Evolutionary conservation across 1,284 basidiomycete species (phyloP).

Genomic region (Chondrostereum purpureum): DNA sequence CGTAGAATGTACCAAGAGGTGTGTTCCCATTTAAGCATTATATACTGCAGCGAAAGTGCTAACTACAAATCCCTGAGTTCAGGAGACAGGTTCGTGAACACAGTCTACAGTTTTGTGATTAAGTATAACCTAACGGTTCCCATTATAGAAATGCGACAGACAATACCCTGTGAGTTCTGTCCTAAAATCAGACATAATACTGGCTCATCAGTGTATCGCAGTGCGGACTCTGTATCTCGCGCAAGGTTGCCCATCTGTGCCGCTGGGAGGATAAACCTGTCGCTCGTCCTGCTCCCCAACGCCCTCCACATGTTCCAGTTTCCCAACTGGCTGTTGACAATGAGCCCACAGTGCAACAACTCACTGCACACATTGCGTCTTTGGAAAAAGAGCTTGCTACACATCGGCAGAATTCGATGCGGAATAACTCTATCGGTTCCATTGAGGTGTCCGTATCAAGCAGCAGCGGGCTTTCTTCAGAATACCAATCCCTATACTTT

Average conservation of each 20-base stretch:
- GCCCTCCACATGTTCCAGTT: conserved; percentile 28
- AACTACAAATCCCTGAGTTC: background rate
- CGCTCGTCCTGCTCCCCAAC: conserved; percentile 40
- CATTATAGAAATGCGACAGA: conserved; percentile 46
- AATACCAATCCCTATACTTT: conserved; percentile 10
- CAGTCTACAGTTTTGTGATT: conserved; percentile 1
- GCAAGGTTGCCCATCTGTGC: conserved; percentile 46
- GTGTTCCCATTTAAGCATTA: background rate
- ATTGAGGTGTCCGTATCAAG: background rate
- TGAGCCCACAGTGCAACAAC: conserved; percentile 29
- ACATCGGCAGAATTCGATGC: conserved; percentile 13
- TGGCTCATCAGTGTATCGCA: background rate
- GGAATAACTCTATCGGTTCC: background rate
- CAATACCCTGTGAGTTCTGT: conserved; percentile 34
- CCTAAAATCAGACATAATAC: background rate
- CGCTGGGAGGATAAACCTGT: conserved; percentile 46
- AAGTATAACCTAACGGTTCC: conserved; percentile 1
- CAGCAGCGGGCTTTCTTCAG: conserved; percentile 12
- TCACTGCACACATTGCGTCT: conserved; percentile 33
- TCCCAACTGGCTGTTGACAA: conserved; percentile 14
- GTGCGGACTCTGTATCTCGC: conserved; percentile 34
- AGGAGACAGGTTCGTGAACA: conserved; percentile 2
- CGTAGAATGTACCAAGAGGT: conserved; percentile 47
- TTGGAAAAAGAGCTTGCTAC: conserved; percentile 33
- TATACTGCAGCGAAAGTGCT: conserved; percentile 33